Evolutionary conservation across 225 moss, liverwort and hornwort genomes (phyloP), one percentile per base, ranked within the genome.

Genomic region (Physcomitrellopsis africana): DNA sequence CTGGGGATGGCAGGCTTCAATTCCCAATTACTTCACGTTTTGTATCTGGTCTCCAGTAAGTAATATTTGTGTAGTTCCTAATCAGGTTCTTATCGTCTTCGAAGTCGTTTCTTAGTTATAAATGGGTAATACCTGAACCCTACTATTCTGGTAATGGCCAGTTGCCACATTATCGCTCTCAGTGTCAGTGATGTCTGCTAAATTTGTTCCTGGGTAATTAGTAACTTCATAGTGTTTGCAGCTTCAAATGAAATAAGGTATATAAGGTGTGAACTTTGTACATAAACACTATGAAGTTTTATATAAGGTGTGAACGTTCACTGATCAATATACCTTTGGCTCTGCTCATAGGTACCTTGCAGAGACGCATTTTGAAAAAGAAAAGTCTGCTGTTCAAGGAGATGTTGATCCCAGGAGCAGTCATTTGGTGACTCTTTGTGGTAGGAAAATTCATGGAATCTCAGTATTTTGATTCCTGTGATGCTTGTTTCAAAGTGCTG

Each of bases 1-100:
- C 80, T 64, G 83, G 84, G 65, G 63, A 68, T 71, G 89, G 87
- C 57, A 84, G 80, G 67, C 79, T 89, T 63, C 76, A 80, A 48
- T 93, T 86, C 65, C 93, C 93, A 2, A 81, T 96, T 68, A 93
- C 90, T 56, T 84, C 80, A 48, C 85, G 82, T 60, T 93, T 96
- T 77, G 83, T 85, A 54, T 82, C 90, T 58, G 95, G 93, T 58
- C 87, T 96, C 17, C 91, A 84, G 93, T 93, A 80, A 82, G 87
- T 77, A 20, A 19, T 76, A 3, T 59, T 37, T 41, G 19, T 64
- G 20, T 27, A 12, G 47, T 61, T 48, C 37, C 41, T 69, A 16
- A 8, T 68, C 29, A 14, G 26, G 44, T 52, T 44, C 29, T 72
- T 61, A 15, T 49, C 15, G 32, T 49, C 15, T 49, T 11, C 15